These are phyloP conservation scores for Tolypocladium capitatum DNA, from an alignment of 2,329 filamentous ascomycete genomes.

Conservation along the genomic window DNA sequence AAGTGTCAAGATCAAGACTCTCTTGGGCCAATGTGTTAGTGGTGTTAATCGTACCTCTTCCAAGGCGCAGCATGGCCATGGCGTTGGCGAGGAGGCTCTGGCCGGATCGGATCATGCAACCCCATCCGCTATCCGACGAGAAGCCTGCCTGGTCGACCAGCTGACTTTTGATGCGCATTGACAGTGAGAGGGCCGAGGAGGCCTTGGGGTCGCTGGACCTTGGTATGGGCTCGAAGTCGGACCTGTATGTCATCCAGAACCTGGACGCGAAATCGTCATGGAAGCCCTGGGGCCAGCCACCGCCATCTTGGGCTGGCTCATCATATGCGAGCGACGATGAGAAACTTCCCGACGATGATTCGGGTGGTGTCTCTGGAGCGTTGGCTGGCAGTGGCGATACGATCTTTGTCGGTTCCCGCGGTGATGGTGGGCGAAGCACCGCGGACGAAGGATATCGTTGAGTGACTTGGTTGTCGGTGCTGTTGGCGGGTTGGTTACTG, in stretches of 20 bases:
- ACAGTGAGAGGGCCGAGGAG: conserved; percentile 58
- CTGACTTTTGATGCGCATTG: conserved; percentile 72
- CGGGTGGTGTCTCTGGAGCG: conserved; percentile 30
- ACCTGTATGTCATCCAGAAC: conserved; percentile 95
- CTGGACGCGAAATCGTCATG: conserved; percentile 85
- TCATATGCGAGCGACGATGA: conserved; percentile 38
- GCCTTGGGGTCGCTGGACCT: conserved; percentile 65
- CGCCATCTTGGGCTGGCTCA: conserved; percentile 30
- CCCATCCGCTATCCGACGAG: conserved; percentile 90
- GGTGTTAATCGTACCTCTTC: conserved; percentile 48
- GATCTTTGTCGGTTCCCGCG: conserved; percentile 6
- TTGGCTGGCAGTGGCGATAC: conserved; percentile 11
- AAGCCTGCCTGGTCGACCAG: conserved; percentile 71
- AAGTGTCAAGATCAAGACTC: background rate
- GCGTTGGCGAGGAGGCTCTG: conserved; percentile 88
- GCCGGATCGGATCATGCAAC: conserved; percentile 95
- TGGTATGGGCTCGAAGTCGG: conserved; percentile 70
- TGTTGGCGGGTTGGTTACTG: conserved; percentile 8
- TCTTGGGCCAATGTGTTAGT: background rate
- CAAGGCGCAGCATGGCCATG: conserved; percentile 56
- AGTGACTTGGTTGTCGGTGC: conserved; percentile 8
- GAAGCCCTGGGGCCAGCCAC: conserved; percentile 76
- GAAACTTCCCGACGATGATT: conserved; percentile 37
- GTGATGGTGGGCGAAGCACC: conserved; percentile 5
- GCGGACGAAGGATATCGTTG: background rate